Base-by-base conservation (phyloP, 176 grass and related monocot species). In the Bromus sterilis region DNA sequence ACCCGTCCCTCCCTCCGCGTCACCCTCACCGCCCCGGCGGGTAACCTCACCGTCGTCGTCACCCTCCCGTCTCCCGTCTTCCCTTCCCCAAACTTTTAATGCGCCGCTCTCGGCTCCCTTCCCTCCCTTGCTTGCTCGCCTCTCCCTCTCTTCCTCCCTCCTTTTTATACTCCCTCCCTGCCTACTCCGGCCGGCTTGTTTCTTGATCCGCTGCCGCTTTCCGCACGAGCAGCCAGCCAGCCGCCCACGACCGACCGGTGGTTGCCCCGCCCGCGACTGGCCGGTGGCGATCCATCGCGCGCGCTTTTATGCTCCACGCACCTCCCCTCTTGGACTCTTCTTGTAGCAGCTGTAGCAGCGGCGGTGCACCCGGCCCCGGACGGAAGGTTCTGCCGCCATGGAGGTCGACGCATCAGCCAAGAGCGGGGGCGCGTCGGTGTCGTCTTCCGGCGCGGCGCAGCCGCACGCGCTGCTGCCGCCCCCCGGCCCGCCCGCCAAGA, bases 331-430 rank as follows among this genome's bases (percentile, higher is more conserved):
- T 86, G 87, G 78, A 77, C 83, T 77, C 2, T 35, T 24, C 25
- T 24, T 67, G 42, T 35, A 4, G 61, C 30, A 16, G 43, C 12
- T 16, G 16, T 1, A 5, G 65, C 23, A 42, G 34, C 10, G 16
- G 56, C 0, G 3, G 33, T 21, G 18, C 12, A 13, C 64, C 39
- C 59, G 3, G 62, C 11, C 18, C 34, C 55, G 61, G 53, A 43
- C 28, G 33, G 25, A 55, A 81, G 83, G 78, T 78, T 82, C 78
- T 29, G 48, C 48, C 21, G 12, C 12, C 5, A 93, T 95, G 92
- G 95, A 98, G 83, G 70, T 84, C 40, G 90, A 94, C 65, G 78
- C 91, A 84, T 89, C 90, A 40, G 81, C 82, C 40, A 89, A 91
- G 56, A 79, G 75, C 13, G 80, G 85, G 36, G 83, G 48, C 2